Percentiles rank a stretch among this genome's conserved stretches.
Evolutionary conservation across 192 early-diverging fungal genomes (phyloP).

Genomic region (Neocallimastix lanati): DNA sequence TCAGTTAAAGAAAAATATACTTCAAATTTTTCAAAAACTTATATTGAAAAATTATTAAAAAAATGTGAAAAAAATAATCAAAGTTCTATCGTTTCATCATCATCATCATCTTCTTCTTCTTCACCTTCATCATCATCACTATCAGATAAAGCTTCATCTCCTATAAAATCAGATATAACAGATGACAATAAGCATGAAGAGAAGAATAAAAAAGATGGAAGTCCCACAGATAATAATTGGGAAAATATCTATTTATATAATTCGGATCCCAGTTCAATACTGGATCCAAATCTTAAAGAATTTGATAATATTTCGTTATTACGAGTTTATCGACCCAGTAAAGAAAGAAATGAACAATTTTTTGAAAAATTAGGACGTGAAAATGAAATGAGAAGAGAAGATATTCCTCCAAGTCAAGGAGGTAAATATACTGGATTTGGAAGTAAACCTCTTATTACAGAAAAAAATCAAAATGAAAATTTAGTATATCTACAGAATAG

Average conservation of each 20-base stretch:
- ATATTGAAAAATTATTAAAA: too few species aligned
- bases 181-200: too few species aligned
- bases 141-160: too few species aligned
- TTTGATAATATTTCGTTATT: neutral
- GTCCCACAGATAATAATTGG: neutral
- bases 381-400: constrained; percentile 33
- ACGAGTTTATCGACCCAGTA: constrained; percentile 12
- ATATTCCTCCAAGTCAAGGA: constrained; percentile 53
- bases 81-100: too few species aligned
- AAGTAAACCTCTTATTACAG: constrained; percentile 9
- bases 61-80: too few species aligned
- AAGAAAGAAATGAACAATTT: constrained; percentile 58
- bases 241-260: neutral
- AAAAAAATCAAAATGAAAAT: neutral
- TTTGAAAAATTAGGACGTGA: constrained; percentile 42
- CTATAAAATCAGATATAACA: too few species aligned
- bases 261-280: neutral
- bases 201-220: too few species aligned
- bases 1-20: too few species aligned
- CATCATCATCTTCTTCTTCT: too few species aligned
- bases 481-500: neutral
- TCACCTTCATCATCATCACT: too few species aligned
- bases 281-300: neutral
- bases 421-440: constrained; percentile 62
- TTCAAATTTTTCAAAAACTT: too few species aligned